Evolutionary conservation across 2,329 filamentous ascomycete species (phyloP).

Genomic region (Cercospora citrullina): DNA sequence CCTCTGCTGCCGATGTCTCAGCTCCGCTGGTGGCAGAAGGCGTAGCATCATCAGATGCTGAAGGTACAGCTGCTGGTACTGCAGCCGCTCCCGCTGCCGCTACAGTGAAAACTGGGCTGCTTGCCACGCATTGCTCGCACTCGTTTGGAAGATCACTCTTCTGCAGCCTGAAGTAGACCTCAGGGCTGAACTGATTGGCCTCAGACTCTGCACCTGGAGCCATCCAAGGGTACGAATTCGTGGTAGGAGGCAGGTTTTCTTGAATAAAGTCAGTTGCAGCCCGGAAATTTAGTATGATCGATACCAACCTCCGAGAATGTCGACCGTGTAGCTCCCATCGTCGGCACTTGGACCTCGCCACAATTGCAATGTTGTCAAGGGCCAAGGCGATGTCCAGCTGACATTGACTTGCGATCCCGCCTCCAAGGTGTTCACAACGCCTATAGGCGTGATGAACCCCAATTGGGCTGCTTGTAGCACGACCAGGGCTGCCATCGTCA

Average conservation of each 20-base stretch:
- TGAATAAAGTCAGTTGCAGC: background rate
- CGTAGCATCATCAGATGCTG: slow-evolving; percentile 6
- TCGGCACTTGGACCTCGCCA: slow-evolving; percentile 16
- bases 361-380: slow-evolving; percentile 20
- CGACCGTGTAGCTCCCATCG: slow-evolving; percentile 18
- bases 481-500: slow-evolving; percentile 17
- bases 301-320: slow-evolving; percentile 21
- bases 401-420: slow-evolving; percentile 20
- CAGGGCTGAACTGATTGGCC: slow-evolving; percentile 1
- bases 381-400: slow-evolving; percentile 22
- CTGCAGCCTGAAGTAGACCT: slow-evolving; percentile 14
- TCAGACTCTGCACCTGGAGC: slow-evolving; percentile 2
- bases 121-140: slow-evolving; percentile 11
- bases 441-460: slow-evolving; percentile 14
- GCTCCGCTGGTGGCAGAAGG: background rate
- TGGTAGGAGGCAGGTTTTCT: slow-evolving; percentile 5
- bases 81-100: background rate
- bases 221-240: slow-evolving; percentile 2
- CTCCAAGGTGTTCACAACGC: slow-evolving; percentile 5
- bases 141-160: slow-evolving; percentile 15
- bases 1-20: slow-evolving; percentile 8
- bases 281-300: background rate
- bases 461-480: slow-evolving; percentile 18
- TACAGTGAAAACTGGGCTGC: slow-evolving; percentile 10
- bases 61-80: background rate